Evolutionary conservation across 148 eudicot species (phyloP), one percentile per base, ranked within the genome.

Genomic region (Limonium bicolor): DNA sequence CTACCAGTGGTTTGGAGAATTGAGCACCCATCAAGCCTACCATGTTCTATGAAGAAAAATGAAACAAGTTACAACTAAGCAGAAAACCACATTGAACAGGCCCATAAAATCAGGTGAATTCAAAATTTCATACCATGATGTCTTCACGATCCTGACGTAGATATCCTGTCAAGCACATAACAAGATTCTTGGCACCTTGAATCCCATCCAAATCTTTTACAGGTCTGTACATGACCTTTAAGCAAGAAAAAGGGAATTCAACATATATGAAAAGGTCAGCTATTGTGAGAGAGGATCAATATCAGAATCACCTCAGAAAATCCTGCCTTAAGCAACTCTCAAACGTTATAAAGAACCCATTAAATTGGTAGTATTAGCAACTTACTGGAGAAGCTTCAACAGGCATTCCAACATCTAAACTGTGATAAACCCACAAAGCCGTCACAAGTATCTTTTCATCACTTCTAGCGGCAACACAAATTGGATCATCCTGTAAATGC

Each of bases 141-240:
- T 80, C 93, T 13, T 74, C 84, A 41, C 97, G 77, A 23, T 72
- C 82, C 23, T 59, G 73, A 26, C 81, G 57, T 24, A 60, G 87
- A 55, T 84, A 90, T 56, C 99, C 99, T 39, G 99, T 90, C 72
- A 90, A 69, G 61, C 95, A 84, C 20, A 81, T 59, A 44, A 78
- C 36, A 36, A 80, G 55, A 40, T 70, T 47, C 35, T 78, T 63
- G 11, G 99, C 99, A 40, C 80, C 88, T 0, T 78, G 79, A 69
- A 90, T 81, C 30, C 99, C 99, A 55, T 63, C 71, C 52, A 64
- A 58, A 28, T 76, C 88, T 56, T 60, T 72, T 19, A 55, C 36
- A 32, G 99, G 99, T 55, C 67, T 64, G 56, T 80, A 90, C 78
- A 90, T 64, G 37, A 80, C 58, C 99, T 90, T 62, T 11, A 46